A percentile compares a stretch with the other conserved stretches of the same genome.
Evolutionary conservation across 305 asterid species (phyloP).

Genomic region (Fraxinus baroniana): DNA sequence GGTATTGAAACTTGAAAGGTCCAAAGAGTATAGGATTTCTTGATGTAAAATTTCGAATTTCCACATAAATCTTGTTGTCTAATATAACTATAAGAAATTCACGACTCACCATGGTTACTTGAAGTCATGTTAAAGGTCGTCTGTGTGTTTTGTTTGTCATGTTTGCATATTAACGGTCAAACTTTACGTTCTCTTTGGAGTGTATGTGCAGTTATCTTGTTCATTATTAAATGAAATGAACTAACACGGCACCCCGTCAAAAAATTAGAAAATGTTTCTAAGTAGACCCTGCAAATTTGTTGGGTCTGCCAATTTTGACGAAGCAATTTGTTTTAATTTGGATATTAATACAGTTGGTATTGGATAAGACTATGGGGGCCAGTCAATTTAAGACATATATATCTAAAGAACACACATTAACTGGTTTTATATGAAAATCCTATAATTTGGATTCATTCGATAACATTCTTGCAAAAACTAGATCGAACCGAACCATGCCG

Average conservation of each 20-base stretch:
- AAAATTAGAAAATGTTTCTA: no score
- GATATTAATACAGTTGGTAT: no score
- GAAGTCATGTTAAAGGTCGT: neutral
- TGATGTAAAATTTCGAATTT: neutral
- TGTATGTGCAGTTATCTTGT: no score
- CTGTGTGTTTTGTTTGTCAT: neutral
- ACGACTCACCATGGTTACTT: neutral
- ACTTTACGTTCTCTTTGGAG: neutral
- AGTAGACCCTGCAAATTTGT: no score
- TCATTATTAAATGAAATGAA: neutral
- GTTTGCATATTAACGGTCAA: neutral
- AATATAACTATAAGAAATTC: neutral
- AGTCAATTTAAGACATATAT: no score
- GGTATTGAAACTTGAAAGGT: constrained; percentile 13
- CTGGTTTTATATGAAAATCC: neutral
- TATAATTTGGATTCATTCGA: neutral
- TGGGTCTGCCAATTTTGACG: no score
- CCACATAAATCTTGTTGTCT: neutral
- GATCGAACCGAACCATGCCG: neutral
- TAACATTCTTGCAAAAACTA: neutral
- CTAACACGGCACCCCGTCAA: no score
- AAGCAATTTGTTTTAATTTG: no score
- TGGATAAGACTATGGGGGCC: no score
- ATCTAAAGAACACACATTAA: neutral
- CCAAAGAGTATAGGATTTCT: neutral